Conservation (phyloP, 306 rosid genomes). For the Acacia acuminata region DNA sequence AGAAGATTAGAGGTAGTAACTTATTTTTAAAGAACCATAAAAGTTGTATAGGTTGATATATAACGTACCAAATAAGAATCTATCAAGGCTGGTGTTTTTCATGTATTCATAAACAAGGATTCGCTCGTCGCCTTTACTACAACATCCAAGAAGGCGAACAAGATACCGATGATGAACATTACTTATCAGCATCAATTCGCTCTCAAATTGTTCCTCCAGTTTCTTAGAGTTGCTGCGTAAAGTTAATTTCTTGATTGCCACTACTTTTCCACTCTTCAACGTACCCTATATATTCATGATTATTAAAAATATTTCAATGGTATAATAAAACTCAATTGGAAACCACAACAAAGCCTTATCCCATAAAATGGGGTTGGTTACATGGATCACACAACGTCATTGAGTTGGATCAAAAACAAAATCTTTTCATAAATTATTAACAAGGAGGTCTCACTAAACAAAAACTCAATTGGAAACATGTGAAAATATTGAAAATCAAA, state of each 20-base stretch:
- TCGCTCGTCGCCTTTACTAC: background rate
- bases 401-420: too few species aligned
- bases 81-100: background rate
- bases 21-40: background rate
- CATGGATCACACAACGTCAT: too few species aligned
- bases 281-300: background rate
- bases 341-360: too few species aligned
- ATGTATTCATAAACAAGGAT: constrained; percentile 4
- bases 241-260: background rate
- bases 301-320: too few species aligned
- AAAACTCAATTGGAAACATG: too few species aligned
- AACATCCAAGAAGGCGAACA: background rate
- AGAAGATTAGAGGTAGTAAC: background rate
- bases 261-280: background rate
- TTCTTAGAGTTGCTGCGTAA: background rate
- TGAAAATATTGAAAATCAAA: background rate
- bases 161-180: background rate
- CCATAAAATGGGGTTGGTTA: too few species aligned
- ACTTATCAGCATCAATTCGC: background rate
- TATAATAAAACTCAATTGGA: too few species aligned
- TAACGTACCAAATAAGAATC: background rate
- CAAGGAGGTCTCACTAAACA: too few species aligned
- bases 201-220: background rate
- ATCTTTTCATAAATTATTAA: too few species aligned
- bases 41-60: background rate